Evolutionary conservation across 192 early-diverging fungal species (phyloP).

Genomic region (Gonapodya prolifera): DNA sequence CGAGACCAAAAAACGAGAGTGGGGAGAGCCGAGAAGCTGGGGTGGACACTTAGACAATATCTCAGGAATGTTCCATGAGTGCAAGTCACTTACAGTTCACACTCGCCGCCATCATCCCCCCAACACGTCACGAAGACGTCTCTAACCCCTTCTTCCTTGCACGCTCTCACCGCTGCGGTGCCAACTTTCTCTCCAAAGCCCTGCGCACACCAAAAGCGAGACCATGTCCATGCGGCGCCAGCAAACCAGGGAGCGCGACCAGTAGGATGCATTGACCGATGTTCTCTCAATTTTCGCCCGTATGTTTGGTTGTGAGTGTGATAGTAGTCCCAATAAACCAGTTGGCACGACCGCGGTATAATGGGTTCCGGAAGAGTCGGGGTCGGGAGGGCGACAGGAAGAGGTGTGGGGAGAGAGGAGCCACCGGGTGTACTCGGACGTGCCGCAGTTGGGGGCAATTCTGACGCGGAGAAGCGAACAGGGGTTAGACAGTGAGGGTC

Average conservation of each 20-base stretch:
- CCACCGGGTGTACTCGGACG: conserved; percentile 52
- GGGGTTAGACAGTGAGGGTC: conserved; percentile 20
- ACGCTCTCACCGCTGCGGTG: conserved; percentile 53
- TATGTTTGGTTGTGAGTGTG: conserved; percentile 61
- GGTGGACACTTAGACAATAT: not conserved
- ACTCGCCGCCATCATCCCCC: conserved; percentile 90
- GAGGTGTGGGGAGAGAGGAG: conserved; percentile 71
- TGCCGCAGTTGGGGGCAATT: not conserved
- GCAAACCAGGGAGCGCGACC: conserved; percentile 80
- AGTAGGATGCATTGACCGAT: conserved; percentile 64
- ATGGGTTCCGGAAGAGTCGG: conserved; percentile 30
- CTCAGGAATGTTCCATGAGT: not conserved
- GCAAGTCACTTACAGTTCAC: conserved; percentile 44
- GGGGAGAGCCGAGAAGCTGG: conserved; percentile 58
- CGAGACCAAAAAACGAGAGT: conserved; percentile 64
- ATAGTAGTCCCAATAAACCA: conserved; percentile 86
- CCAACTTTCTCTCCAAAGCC: conserved; percentile 69
- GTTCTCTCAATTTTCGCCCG: conserved; percentile 63
- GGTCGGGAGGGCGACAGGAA: conserved; percentile 55
- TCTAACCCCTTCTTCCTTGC: conserved; percentile 47
- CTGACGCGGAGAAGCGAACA: conserved; percentile 1
- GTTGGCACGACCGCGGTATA: conserved; percentile 49
- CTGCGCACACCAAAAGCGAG: conserved; percentile 65
- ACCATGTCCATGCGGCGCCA: conserved; percentile 66
- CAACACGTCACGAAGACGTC: conserved; percentile 77